These are phyloP conservation scores for Penicillium taxi DNA, from an alignment of 495 filamentous ascomycete genomes.

Conservation along the genomic window DNA sequence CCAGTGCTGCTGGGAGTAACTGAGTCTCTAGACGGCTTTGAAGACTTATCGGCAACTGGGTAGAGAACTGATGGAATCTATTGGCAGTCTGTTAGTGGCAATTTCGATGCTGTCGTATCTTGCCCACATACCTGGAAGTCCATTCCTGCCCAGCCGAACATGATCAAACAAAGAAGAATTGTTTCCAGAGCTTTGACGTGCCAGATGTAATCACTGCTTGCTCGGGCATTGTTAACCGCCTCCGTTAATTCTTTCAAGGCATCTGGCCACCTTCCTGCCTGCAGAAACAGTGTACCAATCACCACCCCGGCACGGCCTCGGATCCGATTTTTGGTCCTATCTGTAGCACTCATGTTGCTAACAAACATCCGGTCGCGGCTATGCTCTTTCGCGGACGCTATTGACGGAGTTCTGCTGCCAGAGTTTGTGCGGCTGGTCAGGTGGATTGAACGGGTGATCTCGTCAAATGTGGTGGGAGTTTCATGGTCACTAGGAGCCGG, in stretches of 20 bases:
- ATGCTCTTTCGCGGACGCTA: slow-evolving; percentile 36
- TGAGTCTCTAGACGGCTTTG: slow-evolving; percentile 44
- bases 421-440: slow-evolving; percentile 33
- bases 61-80: slow-evolving; percentile 58
- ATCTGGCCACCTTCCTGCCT: slow-evolving; percentile 82
- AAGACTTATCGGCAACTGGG: slow-evolving; percentile 48
- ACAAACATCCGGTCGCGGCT: slow-evolving; percentile 76
- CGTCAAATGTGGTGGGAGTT: slow-evolving; percentile 65
- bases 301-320: slow-evolving; percentile 74
- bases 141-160: slow-evolving; percentile 76
- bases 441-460: slow-evolving; percentile 50
- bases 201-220: slow-evolving; percentile 86
- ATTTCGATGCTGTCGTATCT: too few species aligned
- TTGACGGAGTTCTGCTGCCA: slow-evolving; percentile 23
- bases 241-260: slow-evolving; percentile 81
- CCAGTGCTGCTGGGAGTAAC: slow-evolving; percentile 30
- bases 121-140: slow-evolving; percentile 70
- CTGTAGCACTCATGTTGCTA: slow-evolving; percentile 76
- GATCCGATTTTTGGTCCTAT: slow-evolving; percentile 73
- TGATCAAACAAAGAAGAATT: slow-evolving; percentile 69
- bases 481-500: slow-evolving; percentile 42
- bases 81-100: not conserved
- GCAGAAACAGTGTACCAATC: slow-evolving; percentile 77
- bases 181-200: slow-evolving; percentile 92
- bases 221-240: slow-evolving; percentile 65